Evolutionary conservation across 108 stramenopile species (phyloP).

Genomic region (Nitzschia putrida): DNA sequence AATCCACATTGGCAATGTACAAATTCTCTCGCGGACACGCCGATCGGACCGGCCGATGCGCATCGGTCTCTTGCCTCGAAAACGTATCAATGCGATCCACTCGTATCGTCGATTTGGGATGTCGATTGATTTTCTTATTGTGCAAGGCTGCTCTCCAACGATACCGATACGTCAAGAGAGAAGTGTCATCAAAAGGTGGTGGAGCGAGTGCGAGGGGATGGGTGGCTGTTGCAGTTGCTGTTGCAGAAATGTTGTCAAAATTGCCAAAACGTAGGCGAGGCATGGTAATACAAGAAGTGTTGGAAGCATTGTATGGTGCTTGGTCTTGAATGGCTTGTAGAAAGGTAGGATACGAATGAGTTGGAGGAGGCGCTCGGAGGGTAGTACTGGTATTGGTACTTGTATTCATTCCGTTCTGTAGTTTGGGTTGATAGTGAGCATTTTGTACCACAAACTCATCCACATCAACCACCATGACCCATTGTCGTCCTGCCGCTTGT

Average conservation of each 20-base stretch:
- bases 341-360: not conserved
- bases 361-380: not conserved
- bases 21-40: conserved; percentile 14
- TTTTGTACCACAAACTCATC: conserved; percentile 30
- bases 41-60: conserved; percentile 25
- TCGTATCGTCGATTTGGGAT: conserved; percentile 21
- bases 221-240: not conserved
- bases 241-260: conserved; percentile 6
- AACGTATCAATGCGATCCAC: conserved; percentile 19
- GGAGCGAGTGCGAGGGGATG: conserved; percentile 1
- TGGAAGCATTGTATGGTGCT: not conserved
- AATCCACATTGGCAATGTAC: conserved; percentile 11
- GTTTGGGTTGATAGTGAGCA: not conserved
- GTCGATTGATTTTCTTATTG: conserved; percentile 12
- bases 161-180: conserved; percentile 25
- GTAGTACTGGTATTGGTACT: not conserved
- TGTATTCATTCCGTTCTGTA: not conserved
- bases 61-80: conserved; percentile 23
- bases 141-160: conserved; percentile 20
- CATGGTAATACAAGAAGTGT: conserved; percentile 31
- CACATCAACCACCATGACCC: conserved; percentile 23
- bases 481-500: conserved; percentile 8
- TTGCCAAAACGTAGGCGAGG: conserved; percentile 34
- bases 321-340: conserved; percentile 9
- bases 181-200: not conserved